A percentile compares a stretch with the other conserved stretches of the same genome.
Conservation (phyloP, 140 eudicot genomes). For the Stevia rebaudiana region DNA sequence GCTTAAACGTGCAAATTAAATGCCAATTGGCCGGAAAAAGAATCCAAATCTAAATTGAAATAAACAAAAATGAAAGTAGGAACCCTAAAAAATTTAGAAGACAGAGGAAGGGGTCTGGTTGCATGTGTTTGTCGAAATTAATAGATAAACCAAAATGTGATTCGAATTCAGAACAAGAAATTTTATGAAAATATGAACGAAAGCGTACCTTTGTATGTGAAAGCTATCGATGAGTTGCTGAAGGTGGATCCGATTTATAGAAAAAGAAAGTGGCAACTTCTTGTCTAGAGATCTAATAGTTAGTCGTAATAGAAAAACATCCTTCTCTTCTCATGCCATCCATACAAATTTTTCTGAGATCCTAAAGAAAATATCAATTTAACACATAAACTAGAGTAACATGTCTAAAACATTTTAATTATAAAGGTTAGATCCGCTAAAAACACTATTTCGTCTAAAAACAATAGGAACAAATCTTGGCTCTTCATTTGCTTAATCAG, state of each 20-base stretch:
- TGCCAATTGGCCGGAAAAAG: not conserved
- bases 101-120: not conserved
- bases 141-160: not conserved
- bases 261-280: not conserved
- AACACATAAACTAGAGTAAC: not conserved
- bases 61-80: slow-evolving; percentile 6
- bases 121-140: not conserved
- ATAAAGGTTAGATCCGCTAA: no score
- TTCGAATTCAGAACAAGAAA: not conserved
- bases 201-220: slow-evolving; percentile 15
- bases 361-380: slow-evolving; percentile 11
- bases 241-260: slow-evolving; percentile 7
- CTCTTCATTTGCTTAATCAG: no score
- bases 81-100: not conserved
- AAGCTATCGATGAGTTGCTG: not conserved
- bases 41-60: not conserved
- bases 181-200: no score
- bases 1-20: not conserved
- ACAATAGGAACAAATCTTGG: no score
- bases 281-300: not conserved
- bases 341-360: slow-evolving; percentile 10
- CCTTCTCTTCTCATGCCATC: slow-evolving; percentile 7
- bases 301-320: not conserved
- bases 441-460: no score
- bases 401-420: not conserved